Conservation (phyloP, 2,329 filamentous ascomycete species). For the Nemania sp. region DNA sequence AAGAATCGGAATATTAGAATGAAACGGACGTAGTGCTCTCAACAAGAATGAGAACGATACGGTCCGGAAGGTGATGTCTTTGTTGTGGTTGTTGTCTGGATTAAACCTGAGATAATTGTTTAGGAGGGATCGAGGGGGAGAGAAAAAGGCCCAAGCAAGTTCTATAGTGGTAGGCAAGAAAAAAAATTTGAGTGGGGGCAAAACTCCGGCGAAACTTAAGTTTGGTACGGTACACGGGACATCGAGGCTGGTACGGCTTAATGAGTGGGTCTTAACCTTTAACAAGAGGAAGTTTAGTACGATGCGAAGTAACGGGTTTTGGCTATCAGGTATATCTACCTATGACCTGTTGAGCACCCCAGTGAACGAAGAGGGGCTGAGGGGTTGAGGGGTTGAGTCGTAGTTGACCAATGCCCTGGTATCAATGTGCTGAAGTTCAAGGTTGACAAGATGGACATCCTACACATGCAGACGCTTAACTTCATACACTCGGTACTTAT, state of each 20-base stretch:
- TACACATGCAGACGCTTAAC: too few relatives aligned
- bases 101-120: constrained; percentile 32
- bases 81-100: constrained; percentile 27
- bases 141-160: constrained; percentile 32
- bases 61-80: constrained; percentile 28
- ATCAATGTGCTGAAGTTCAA: too few relatives aligned
- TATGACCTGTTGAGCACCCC: background rate
- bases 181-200: constrained; percentile 42
- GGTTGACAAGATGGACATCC: too few relatives aligned
- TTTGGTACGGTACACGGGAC: constrained; percentile 23
- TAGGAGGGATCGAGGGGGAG: constrained; percentile 33
- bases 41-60: constrained; percentile 33
- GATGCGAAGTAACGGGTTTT: background rate
- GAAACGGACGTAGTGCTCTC: constrained; percentile 38
- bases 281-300: background rate
- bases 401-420: constrained; percentile 6
- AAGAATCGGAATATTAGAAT: constrained; percentile 33
- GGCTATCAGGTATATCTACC: constrained; percentile 10
- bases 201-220: constrained; percentile 38
- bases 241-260: background rate
- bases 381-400: constrained; percentile 23
- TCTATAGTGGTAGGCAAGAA: constrained; percentile 26
- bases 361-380: constrained; percentile 8
- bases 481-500: too few relatives aligned
- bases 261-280: background rate